These are phyloP conservation scores for Olyra latifolia DNA, from an alignment of 176 grass and related monocot genomes.

Conservation along the genomic window DNA sequence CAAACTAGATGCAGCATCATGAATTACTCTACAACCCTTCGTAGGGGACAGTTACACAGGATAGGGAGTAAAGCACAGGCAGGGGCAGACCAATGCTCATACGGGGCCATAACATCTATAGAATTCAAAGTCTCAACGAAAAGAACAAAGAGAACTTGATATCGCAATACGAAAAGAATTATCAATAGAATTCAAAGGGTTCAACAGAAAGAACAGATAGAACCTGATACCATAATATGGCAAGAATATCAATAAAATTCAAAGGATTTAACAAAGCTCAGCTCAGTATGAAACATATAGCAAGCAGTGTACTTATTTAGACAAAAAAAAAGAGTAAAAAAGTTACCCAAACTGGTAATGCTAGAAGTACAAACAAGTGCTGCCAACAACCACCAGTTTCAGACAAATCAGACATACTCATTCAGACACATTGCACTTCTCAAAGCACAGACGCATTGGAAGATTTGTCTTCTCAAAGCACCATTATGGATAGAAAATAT, in stretches of 20 bases:
- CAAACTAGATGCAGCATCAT: not conserved
- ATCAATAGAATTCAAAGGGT: not conserved
- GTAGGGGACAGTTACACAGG: not conserved
- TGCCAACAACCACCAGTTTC: not conserved
- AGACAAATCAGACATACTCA: not conserved
- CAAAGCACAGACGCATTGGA: too few relatives aligned
- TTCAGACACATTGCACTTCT: not conserved
- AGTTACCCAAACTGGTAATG: not conserved
- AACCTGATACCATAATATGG: not conserved
- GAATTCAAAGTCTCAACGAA: too few relatives aligned
- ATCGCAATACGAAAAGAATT: too few relatives aligned
- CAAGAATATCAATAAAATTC: not conserved
- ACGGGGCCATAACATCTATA: too few relatives aligned
- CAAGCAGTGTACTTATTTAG: constrained; percentile 30
- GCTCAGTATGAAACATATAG: not conserved
- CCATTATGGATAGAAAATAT: constrained; percentile 1
- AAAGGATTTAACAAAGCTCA: not conserved
- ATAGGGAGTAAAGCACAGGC: too few relatives aligned
- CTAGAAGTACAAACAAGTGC: not conserved
- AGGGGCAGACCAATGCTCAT: too few relatives aligned
- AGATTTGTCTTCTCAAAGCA: constrained; percentile 11
- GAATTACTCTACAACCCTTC: not conserved
- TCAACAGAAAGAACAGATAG: not conserved
- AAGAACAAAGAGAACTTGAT: too few relatives aligned
- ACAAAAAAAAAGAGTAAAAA: not conserved